Evolutionary conservation across 163 green algal species (phyloP).

Genomic region (Scenedesmus sp.): DNA sequence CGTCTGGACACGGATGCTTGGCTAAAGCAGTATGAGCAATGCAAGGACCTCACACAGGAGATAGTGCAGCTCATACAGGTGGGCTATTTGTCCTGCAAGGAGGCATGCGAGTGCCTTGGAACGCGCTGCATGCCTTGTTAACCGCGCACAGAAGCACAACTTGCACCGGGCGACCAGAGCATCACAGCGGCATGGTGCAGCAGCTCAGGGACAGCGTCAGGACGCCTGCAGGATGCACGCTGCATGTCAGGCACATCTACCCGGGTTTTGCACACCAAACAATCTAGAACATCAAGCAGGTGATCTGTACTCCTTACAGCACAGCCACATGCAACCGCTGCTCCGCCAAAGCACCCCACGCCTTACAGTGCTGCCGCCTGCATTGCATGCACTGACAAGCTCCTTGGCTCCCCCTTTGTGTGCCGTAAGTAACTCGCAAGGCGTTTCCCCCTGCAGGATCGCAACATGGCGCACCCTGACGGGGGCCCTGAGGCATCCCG

Average conservation of each 20-base stretch:
- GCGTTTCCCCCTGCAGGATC: conserved; percentile 70
- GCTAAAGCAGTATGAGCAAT: conserved; percentile 83
- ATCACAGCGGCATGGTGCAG: background rate
- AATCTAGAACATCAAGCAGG: background rate
- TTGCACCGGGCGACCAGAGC: background rate
- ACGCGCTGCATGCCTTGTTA: background rate
- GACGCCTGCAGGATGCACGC: too few relatives aligned
- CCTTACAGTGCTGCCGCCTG: background rate
- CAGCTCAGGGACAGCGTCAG: too few relatives aligned
- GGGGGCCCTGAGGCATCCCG: conserved; percentile 86
- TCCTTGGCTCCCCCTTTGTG: too few relatives aligned
- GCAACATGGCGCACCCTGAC: conserved; percentile 78
- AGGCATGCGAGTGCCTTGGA: background rate
- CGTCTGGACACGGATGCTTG: conserved; percentile 76
- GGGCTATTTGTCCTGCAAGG: background rate
- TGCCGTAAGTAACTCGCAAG: background rate
- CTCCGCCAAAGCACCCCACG: too few relatives aligned
- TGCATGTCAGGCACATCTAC: too few relatives aligned
- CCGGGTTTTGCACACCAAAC: too few relatives aligned
- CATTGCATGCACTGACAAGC: too few relatives aligned
- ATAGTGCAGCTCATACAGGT: conserved; percentile 86
- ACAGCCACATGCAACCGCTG: background rate
- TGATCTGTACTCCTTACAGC: background rate
- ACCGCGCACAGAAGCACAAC: background rate
- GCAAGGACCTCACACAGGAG: conserved; percentile 76